Base-by-base conservation (phyloP, 306 rosid genomes). In the Cucumis cinereus region DNA sequence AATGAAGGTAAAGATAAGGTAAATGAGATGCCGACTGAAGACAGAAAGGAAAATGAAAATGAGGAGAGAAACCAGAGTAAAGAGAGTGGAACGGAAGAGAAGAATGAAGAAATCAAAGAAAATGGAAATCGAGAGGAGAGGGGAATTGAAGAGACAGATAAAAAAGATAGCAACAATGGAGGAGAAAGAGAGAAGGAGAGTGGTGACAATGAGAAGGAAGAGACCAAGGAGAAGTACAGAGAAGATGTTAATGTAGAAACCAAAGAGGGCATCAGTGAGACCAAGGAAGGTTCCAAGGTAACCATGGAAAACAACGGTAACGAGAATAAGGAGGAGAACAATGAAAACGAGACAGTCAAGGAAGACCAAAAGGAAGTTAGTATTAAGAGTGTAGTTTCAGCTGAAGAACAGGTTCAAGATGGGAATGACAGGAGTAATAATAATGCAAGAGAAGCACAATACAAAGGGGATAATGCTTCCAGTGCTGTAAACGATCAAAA, bases 381-480 rank as follows among this genome's bases (percentile, higher is more conserved):
- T 83, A 86, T 89, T 80, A 82, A 83, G 87, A 84, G 85, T 52
- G 74, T 79, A 56, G 76, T 74, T 79, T 85, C 86, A 74, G 83
- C 88, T 38, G 88, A 87, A 35, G 79, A 81, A 68, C 86, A 53
- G 80, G 87, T 82, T 79, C 92, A 80, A 77, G 92, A 88, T 77
- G 92, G 89, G 66, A 81, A 67, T 49, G 89, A 78, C 33, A 80
- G 38, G 63, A 86, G 72, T 41, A 83, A 73, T 23, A 90, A 84
- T 59, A 87, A 85, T 77, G 79, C 86, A 16, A 86, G 95, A 82
- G 96, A 90, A 86, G 89, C 88, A 73, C 60, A 87, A 35, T 90
- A 91, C 87, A 79, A 89, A 47, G 96, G 85, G 57, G 97, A 94
- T 77, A 87, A 90, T 75, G 96, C 97, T 72, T 85, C 97, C 40